phyloP scores from a whole-genome alignment of 176 grass and related monocot species.

The Carex parvula region DNA sequence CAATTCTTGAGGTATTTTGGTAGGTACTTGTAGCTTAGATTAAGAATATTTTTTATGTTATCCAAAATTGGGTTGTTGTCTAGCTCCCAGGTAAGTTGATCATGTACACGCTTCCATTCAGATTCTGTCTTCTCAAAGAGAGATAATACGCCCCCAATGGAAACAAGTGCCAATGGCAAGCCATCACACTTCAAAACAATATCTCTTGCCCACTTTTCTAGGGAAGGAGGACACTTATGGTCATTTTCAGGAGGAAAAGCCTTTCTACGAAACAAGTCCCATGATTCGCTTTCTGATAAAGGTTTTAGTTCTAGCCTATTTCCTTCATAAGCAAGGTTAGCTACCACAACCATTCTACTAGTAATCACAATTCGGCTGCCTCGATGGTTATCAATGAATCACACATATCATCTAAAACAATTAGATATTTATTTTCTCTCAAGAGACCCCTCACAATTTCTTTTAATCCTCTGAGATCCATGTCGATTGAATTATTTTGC shows the following conservation, averaged over 20 bases:
- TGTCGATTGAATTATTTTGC: not conserved
- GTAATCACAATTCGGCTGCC: constrained; percentile 33
- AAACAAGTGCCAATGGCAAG: constrained; percentile 27
- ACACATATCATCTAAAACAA: constrained; percentile 20
- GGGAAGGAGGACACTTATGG: not conserved
- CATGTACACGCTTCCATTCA: constrained; percentile 28
- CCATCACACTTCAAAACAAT: constrained; percentile 36
- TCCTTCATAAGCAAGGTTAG: constrained; percentile 14
- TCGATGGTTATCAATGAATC: not conserved
- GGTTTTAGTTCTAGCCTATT: constrained; percentile 27
- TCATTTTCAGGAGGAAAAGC: not conserved
- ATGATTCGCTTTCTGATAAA: constrained; percentile 9
- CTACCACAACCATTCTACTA: constrained; percentile 17
- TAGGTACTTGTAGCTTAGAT: constrained; percentile 10
- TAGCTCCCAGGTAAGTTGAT: constrained; percentile 34
- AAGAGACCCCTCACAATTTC: not conserved
- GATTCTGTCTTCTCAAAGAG: not conserved
- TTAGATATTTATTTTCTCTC: constrained; percentile 8
- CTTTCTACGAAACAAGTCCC: constrained; percentile 19
- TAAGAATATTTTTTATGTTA: constrained; percentile 23
- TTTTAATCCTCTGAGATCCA: constrained; percentile 5
- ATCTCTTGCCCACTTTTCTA: not conserved
- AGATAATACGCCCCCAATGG: constrained; percentile 23
- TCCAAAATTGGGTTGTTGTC: constrained; percentile 5
- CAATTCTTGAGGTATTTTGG: constrained; percentile 36